Conservation (phyloP, 2,329 filamentous ascomycete genomes). For the Aspergillus sp. region DNA sequence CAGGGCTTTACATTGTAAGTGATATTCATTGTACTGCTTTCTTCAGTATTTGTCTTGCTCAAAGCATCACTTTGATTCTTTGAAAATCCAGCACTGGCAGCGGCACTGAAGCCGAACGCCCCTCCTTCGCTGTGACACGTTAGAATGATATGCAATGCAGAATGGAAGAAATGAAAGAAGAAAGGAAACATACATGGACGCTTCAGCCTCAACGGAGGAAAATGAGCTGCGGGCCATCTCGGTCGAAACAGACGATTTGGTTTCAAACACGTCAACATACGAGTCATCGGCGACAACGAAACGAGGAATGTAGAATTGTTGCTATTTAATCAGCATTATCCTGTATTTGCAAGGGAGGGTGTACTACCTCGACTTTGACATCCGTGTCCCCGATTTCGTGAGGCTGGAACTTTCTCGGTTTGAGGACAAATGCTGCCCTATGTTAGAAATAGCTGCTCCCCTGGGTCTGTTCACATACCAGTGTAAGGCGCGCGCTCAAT, state of each 20-base stretch:
- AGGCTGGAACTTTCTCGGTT: background rate
- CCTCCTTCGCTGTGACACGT: background rate
- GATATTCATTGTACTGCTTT: constrained; percentile 1
- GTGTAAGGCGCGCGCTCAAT: background rate
- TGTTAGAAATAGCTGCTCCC: background rate
- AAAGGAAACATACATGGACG: background rate
- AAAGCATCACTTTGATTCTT: background rate
- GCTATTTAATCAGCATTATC: background rate
- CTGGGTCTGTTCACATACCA: background rate
- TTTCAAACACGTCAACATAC: background rate
- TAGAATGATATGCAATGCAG: no score
- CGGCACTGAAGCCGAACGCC: background rate
- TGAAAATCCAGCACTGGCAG: background rate
- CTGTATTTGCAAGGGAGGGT: no score
- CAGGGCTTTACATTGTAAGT: constrained; percentile 7
- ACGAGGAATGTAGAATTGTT: background rate
- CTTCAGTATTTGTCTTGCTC: background rate
- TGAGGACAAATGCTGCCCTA: background rate
- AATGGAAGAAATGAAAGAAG: background rate
- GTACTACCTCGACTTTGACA: background rate
- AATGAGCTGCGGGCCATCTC: background rate
- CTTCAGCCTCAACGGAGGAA: background rate
- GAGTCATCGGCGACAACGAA: background rate
- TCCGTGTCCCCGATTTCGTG: background rate
- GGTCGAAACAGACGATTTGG: background rate